Evolutionary conservation across 352 stramenopile genomes (phyloP).

Genomic region (Phytophthora aleatoria): DNA sequence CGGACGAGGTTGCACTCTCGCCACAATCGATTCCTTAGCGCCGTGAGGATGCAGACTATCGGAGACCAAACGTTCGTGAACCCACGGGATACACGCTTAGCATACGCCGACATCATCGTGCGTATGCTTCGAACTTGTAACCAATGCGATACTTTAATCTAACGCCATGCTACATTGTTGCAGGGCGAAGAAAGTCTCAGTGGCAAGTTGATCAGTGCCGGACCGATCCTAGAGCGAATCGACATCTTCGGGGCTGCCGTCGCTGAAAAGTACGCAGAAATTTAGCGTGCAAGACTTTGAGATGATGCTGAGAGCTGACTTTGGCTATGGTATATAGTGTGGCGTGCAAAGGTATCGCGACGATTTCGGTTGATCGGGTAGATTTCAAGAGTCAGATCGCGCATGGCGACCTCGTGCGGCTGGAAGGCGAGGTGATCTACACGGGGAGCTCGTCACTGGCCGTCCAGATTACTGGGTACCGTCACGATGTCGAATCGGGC

Average conservation of each 20-base stretch:
- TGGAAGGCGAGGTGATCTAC: slow-evolving; percentile 69
- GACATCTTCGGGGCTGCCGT: slow-evolving; percentile 72
- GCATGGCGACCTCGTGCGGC: slow-evolving; percentile 63
- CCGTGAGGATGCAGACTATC: slow-evolving; percentile 35
- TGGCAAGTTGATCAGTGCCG: slow-evolving; percentile 56
- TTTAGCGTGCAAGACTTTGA: neutral
- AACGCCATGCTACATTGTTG: neutral
- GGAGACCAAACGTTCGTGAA: slow-evolving; percentile 46
- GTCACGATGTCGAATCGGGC: slow-evolving; percentile 67
- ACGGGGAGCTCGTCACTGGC: slow-evolving; percentile 62
- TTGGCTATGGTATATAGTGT: slow-evolving; percentile 29
- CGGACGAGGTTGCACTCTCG: slow-evolving; percentile 5
- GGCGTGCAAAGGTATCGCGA: slow-evolving; percentile 62
- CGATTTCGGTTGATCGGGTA: slow-evolving; percentile 71
- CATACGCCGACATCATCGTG: slow-evolving; percentile 71
- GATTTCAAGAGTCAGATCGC: slow-evolving; percentile 69
- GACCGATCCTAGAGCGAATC: slow-evolving; percentile 52
- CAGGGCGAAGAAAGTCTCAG: slow-evolving; percentile 59
- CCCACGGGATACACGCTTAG: slow-evolving; percentile 54
- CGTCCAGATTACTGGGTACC: slow-evolving; percentile 70
- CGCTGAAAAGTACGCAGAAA: slow-evolving; percentile 53
- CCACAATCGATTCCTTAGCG: slow-evolving; percentile 33
- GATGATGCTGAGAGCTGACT: neutral
- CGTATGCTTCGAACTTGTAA: slow-evolving; percentile 5
- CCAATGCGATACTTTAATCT: neutral